Evolutionary conservation across 1,284 basidiomycete genomes (phyloP).

Genomic region (Leccinum pachyderme): DNA sequence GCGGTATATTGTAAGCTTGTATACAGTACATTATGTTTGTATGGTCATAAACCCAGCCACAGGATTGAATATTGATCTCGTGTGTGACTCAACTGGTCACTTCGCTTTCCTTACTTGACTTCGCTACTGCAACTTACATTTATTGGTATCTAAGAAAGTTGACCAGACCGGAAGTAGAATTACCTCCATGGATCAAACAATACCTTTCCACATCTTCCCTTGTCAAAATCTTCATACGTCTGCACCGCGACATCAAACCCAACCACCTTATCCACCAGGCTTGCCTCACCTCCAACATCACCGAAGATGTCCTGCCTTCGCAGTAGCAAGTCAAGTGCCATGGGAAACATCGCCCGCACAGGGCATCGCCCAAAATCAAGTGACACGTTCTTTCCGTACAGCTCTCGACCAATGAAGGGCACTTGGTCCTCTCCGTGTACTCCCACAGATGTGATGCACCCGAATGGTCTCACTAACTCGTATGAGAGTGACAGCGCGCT

Average conservation of each 20-base stretch:
- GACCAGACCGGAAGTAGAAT: not conserved
- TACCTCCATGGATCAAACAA: constrained; percentile 27
- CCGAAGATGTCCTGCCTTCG: constrained; percentile 71
- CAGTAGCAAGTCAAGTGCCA: constrained; percentile 69
- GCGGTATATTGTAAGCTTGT: constrained; percentile 18
- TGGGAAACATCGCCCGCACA: constrained; percentile 75
- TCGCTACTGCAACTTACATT: not conserved
- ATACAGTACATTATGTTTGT: not conserved
- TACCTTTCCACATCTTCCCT: constrained; percentile 68
- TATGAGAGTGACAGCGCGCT: constrained; percentile 73
- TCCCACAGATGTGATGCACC: constrained; percentile 78
- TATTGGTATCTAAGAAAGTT: not conserved
- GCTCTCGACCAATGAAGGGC: constrained; percentile 59
- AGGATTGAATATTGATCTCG: not conserved
- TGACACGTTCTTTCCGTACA: constrained; percentile 83
- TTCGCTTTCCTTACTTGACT: not conserved
- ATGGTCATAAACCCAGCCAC: not conserved
- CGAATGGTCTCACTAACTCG: constrained; percentile 77
- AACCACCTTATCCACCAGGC: constrained; percentile 65
- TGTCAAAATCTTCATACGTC: constrained; percentile 65
- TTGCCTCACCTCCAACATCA: constrained; percentile 52
- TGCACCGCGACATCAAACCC: constrained; percentile 53
- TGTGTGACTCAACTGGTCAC: not conserved
- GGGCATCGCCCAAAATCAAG: constrained; percentile 87
- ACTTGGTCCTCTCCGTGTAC: constrained; percentile 58